Base-by-base conservation (phyloP, 2,329 filamentous ascomycete genomes). In the Fusarium brachygibbosum region DNA sequence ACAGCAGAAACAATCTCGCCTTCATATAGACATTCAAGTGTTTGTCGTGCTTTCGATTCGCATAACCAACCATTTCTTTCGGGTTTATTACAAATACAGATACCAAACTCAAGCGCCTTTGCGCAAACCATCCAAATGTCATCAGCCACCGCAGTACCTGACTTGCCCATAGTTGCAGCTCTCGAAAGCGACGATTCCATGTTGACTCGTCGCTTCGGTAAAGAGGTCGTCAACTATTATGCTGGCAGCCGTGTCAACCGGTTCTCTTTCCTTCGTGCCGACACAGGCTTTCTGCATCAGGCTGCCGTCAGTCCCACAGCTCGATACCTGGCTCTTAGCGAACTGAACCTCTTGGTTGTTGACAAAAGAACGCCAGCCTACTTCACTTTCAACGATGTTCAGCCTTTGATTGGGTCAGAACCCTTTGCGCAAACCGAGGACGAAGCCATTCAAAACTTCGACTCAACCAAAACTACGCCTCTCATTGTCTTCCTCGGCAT, bases 401-500 rank as follows among this genome's bases (percentile, higher is more conserved):
- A 87, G 71, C 78, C 87, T 11, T 81, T 98, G 40, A 88, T 96
- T 21, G 92, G 93, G 2, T 75, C 85, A 3, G 87, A 93, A 57
- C 89, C 91, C 0, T 98, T 94, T 78, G 84, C 83, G 21, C 85
- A 86, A 70, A 84, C 85, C 2, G 95, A 98, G 77, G 89, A 90
- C 70, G 90, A 96, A 45, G 77, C 90, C 70, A 85, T 97, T 63
- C 87, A 88, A 74, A 82, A 85, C 32, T 98, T 90, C 79, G 90
- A 97, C 80, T 97, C 93, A 31, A 82, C 84, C 6, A 82, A 87
- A 55, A 88, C 88, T 17, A 80, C 84, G 21, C 91, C 94, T 5
- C 86, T 93, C 66, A 83, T 98, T 52, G 84, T 98, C 53, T 98
- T 98, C 77, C 82, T 98, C 29, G 95, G 95, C 0, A 80, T 98